Evolutionary conservation across 225 moss, liverwort and hornwort genomes (phyloP).

Genomic region (Marchantia paleacea): DNA sequence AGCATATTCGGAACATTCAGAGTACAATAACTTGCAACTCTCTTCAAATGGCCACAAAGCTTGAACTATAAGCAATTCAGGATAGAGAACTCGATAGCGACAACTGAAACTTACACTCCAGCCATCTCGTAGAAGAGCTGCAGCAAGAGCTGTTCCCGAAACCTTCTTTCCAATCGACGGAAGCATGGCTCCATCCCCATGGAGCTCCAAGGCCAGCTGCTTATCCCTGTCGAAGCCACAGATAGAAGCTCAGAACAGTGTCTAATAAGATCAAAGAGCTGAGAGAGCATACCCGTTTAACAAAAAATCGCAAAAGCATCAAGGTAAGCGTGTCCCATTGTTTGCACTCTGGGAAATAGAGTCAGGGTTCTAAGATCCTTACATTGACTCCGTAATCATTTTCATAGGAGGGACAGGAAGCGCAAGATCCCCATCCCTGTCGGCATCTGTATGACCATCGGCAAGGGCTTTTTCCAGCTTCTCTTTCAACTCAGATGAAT

Average conservation of each 20-base stretch:
- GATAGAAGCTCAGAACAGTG: too few relatives aligned
- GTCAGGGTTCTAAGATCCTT: not conserved
- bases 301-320: not conserved
- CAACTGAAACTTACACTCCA: conserved; percentile 67
- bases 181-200: conserved; percentile 66
- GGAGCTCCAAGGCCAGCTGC: conserved; percentile 75
- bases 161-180: conserved; percentile 63
- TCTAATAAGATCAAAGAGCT: not conserved
- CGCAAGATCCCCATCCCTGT: conserved; percentile 59
- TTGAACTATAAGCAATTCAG: not conserved
- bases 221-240: conserved; percentile 42
- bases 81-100: not conserved
- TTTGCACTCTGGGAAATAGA: not conserved
- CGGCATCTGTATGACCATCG: conserved; percentile 52
- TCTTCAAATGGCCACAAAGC: not conserved
- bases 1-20: not conserved
- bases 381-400: conserved; percentile 27
- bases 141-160: conserved; percentile 95
- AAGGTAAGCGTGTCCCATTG: too few relatives aligned
- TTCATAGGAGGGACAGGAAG: conserved; percentile 49
- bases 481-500: conserved; percentile 62
- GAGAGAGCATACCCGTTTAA: not conserved
- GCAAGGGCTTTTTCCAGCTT: conserved; percentile 67
- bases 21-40: not conserved
- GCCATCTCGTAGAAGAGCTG: conserved; percentile 95